These are phyloP conservation scores for Eucalyptus marginata DNA, from an alignment of 345 rosid species.

Conservation along the genomic window DNA sequence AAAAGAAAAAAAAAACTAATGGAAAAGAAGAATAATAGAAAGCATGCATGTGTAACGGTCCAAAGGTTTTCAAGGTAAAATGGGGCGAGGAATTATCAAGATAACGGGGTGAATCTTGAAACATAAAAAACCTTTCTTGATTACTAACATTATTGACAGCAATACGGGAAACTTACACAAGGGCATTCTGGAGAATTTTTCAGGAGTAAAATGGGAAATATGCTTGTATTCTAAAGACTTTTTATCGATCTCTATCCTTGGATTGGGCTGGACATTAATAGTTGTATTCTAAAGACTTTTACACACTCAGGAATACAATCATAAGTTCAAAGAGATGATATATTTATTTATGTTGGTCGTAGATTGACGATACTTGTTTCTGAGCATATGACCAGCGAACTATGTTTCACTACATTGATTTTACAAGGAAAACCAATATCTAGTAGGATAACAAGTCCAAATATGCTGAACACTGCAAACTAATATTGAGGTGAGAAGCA, in stretches of 20 bases:
- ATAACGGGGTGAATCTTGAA: no score
- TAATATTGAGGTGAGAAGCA: neutral
- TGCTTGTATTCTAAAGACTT: neutral
- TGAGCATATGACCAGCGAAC: neutral
- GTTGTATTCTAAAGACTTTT: neutral
- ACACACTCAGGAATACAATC: neutral
- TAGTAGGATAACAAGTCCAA: neutral
- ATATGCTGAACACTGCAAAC: neutral
- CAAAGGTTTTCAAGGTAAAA: no score
- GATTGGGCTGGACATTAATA: neutral
- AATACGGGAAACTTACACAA: no score
- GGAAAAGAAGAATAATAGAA: no score
- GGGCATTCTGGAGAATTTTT: neutral
- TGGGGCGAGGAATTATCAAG: no score
- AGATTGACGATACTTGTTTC: neutral
- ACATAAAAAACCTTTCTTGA: no score
- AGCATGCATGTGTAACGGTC: no score
- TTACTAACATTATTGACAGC: neutral
- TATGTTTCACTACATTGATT: neutral
- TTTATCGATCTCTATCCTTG: neutral
- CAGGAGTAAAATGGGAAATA: neutral
- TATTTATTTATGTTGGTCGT: neutral
- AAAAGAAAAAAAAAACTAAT: accelerated
- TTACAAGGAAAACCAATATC: neutral
- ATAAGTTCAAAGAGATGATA: neutral